Conservation (phyloP, 1,284 basidiomycete genomes). For the Moesziomyces sp. region DNA sequence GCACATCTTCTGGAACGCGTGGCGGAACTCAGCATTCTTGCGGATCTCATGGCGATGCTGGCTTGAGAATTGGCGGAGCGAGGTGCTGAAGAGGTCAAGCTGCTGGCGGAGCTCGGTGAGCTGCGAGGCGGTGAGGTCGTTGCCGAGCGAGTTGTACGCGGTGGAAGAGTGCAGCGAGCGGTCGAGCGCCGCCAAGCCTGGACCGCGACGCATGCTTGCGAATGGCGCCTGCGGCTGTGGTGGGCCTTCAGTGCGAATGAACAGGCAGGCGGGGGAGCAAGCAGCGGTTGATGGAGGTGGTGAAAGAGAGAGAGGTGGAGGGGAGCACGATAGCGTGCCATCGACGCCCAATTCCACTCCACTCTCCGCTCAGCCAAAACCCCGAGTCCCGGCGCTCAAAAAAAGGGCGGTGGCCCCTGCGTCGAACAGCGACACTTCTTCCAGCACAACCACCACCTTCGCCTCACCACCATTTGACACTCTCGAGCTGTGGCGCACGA, state of each 20-base stretch:
- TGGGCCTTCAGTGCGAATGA: background rate
- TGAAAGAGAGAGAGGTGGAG: too few species aligned
- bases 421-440: too few species aligned
- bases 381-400: conserved; percentile 1
- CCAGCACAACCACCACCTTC: background rate
- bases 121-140: conserved; percentile 80
- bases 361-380: conserved; percentile 1
- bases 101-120: conserved; percentile 82
- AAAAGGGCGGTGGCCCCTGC: conserved; percentile 13
- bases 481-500: background rate
- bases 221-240: too few species aligned
- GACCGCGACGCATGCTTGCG: conserved; percentile 70
- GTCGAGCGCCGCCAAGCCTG: conserved; percentile 71
- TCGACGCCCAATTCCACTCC: background rate
- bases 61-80: conserved; percentile 82
- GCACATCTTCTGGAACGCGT: conserved; percentile 96
- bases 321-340: background rate
- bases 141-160: conserved; percentile 82
- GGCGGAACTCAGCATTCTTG: conserved; percentile 85
- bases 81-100: conserved; percentile 82
- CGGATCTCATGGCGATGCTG: conserved; percentile 85
- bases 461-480: background rate
- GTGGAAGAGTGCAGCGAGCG: conserved; percentile 68
- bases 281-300: background rate
- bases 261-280: background rate